Evolutionary conservation across 78 protist genomes (phyloP).

Genomic region (Dictyostelium purpureum): DNA sequence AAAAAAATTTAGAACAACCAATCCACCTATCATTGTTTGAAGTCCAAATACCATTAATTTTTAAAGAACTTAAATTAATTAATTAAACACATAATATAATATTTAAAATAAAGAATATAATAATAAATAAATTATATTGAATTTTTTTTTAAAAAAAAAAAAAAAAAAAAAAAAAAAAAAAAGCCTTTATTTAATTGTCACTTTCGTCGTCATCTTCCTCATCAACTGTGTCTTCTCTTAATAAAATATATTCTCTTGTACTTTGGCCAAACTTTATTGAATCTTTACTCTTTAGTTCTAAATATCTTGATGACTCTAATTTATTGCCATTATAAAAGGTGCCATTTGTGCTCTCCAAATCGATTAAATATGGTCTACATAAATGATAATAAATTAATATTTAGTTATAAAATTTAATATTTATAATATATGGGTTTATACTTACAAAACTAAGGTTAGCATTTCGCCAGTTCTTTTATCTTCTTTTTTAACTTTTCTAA

Average conservation of each 20-base stretch:
- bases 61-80: neutral
- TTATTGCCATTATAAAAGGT: slow-evolving; percentile 83
- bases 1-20: neutral
- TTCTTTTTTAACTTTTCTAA: slow-evolving; percentile 15
- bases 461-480: slow-evolving; percentile 38
- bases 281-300: slow-evolving; percentile 84
- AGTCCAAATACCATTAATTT: neutral
- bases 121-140: too few species aligned
- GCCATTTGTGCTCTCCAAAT: slow-evolving; percentile 92
- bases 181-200: neutral
- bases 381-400: neutral
- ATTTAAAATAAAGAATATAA: too few species aligned
- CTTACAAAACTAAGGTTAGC: neutral
- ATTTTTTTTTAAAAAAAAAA: too few species aligned
- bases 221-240: slow-evolving; percentile 70
- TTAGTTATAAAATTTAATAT: neutral
- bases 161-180: neutral
- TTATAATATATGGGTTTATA: neutral
- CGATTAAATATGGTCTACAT: slow-evolving; percentile 89
- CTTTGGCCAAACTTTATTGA: slow-evolving; percentile 84
- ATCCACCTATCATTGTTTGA: neutral
- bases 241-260: slow-evolving; percentile 89
- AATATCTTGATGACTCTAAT: slow-evolving; percentile 77
- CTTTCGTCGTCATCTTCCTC: neutral
- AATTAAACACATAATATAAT: neutral